Evolutionary conservation across 495 filamentous ascomycete genomes (phyloP), one percentile per base, ranked within the genome.

Genomic region (Staphylotrichum tortipilum): DNA sequence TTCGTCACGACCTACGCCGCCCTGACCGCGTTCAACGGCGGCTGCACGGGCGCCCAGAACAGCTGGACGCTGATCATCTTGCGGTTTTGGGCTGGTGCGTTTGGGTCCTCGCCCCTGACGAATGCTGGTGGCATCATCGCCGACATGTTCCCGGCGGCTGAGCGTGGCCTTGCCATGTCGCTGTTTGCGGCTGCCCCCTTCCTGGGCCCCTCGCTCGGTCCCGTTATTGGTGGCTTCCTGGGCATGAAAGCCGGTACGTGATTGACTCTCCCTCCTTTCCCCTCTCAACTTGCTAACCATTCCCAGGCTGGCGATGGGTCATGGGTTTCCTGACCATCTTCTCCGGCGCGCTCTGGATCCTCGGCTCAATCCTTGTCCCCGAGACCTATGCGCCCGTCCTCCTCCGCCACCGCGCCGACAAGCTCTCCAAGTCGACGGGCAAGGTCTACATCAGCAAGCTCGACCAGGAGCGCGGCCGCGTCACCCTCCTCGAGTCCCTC

Each of bases 331-430:
- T 79, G 57, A 60, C 75, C 28, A 89, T 89, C 40, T 92, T 89
- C 79, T 77, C 81, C 0, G 82, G 76, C 1, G 57, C 79, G n/a
- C 62, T 86, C 42, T 79, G 87, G 47, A 71, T 77, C 23, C 57
- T 73, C 26, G 78, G 89, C 41, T 56, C 78, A 31, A 56, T 85
- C 14, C 63, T 83, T 31, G 79, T 91, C 3, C 88, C 89, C 14
- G 90, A 95, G 68, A 95, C 90, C 0, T 95, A 95, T 62, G 79
- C 61, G 3, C 70, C 74, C 9, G 78, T 82, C 21, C 73, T 95
- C 11, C 74, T 95, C 26, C 80, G 81, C 44, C 66, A 70, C 23
- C 84, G 86, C 44, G 90, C 90, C 1, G 69, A 67, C 24, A 71
- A 74, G 47, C 68, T 91, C 24, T 79, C 82, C 34, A 65, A 79